These are phyloP conservation scores for Cyberlindnera xylosilytica DNA, from an alignment of 805 yeast genomes.

Conservation along the genomic window DNA sequence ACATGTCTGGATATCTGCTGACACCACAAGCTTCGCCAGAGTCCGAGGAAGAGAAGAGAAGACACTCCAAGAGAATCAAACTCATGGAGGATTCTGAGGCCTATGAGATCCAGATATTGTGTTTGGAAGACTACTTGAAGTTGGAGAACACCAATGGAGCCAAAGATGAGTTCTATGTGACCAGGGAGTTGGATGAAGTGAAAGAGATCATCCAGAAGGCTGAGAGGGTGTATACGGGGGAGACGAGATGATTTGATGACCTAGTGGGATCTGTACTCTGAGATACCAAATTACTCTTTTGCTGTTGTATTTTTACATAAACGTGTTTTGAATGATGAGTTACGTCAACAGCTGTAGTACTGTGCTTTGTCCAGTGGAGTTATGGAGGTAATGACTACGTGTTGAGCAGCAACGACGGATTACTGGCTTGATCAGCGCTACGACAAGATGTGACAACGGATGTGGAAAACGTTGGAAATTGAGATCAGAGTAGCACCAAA, in stretches of 20 bases:
- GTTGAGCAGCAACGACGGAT: too few species aligned
- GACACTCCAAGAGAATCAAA: slow-evolving; percentile 27
- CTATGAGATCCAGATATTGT: slow-evolving; percentile 11
- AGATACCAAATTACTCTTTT: too few species aligned
- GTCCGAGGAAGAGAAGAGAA: slow-evolving; percentile 10
- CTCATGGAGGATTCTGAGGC: slow-evolving; percentile 14
- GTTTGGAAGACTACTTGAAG: slow-evolving; percentile 26
- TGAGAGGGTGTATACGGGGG: slow-evolving; percentile 6
- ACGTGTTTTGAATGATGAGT: too few species aligned
- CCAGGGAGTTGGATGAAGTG: slow-evolving; percentile 19
- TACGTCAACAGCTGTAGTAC: too few species aligned
- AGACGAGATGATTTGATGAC: background rate
- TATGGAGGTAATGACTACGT: too few species aligned
- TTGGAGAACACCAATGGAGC: slow-evolving; percentile 1
- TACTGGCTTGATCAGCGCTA: too few species aligned
- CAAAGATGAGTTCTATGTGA: slow-evolving; percentile 14
- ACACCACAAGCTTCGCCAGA: slow-evolving; percentile 25
- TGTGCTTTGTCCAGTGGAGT: too few species aligned
- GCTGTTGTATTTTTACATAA: too few species aligned
- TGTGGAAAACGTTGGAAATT: too few species aligned
- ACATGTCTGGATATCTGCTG: slow-evolving; percentile 14
- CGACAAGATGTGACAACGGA: too few species aligned
- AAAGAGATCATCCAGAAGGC: slow-evolving; percentile 16
- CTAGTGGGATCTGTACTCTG: background rate
- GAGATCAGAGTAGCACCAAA: too few species aligned